phyloP scores from a whole-genome alignment of 1,284 basidiomycete genomes.

The Cutaneotrichosporon cutaneum region DNA sequence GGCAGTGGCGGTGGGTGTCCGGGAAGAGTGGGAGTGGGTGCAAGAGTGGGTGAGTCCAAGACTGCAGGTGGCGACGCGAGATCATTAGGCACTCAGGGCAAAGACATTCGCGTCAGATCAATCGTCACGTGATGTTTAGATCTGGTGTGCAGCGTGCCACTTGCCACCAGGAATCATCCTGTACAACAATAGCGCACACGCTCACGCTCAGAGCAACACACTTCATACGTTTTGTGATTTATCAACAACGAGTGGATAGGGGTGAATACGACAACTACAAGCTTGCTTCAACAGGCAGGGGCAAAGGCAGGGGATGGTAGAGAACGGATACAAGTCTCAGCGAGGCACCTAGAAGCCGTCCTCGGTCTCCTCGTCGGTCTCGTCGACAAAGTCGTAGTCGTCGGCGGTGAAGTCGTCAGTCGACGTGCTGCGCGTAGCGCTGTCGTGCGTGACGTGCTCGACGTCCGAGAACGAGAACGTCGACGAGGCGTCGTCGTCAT shows the following conservation, averaged over 20 bases:
- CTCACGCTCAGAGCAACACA: not conserved
- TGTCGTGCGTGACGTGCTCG: slow-evolving; percentile 9
- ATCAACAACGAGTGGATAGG: not conserved
- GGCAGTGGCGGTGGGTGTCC: not conserved
- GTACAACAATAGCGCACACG: too few relatives aligned
- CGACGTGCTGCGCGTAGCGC: slow-evolving; percentile 4
- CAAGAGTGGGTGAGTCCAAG: not conserved
- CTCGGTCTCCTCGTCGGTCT: slow-evolving; percentile 27
- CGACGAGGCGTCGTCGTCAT: slow-evolving; percentile 23
- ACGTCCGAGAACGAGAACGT: slow-evolving; percentile 24
- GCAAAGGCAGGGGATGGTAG: not conserved
- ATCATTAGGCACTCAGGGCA: not conserved
- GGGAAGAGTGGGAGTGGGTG: not conserved
- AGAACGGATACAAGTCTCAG: not conserved
- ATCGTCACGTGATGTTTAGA: slow-evolving; percentile 2
- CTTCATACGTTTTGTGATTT: slow-evolving; percentile 1
- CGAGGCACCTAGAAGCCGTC: slow-evolving; percentile 18
- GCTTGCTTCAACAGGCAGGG: not conserved
- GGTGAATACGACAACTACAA: slow-evolving; percentile 4
- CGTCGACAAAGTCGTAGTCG: slow-evolving; percentile 27
- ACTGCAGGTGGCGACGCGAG: not conserved
- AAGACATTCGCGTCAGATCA: slow-evolving; percentile 10
- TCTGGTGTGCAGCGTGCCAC: not conserved
- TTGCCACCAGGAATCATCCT: too few relatives aligned
- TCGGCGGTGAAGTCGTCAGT: slow-evolving; percentile 13